Evolutionary conservation across 2,329 filamentous ascomycete species (phyloP).

Genomic region (Uncinocarpus reesii): DNA sequence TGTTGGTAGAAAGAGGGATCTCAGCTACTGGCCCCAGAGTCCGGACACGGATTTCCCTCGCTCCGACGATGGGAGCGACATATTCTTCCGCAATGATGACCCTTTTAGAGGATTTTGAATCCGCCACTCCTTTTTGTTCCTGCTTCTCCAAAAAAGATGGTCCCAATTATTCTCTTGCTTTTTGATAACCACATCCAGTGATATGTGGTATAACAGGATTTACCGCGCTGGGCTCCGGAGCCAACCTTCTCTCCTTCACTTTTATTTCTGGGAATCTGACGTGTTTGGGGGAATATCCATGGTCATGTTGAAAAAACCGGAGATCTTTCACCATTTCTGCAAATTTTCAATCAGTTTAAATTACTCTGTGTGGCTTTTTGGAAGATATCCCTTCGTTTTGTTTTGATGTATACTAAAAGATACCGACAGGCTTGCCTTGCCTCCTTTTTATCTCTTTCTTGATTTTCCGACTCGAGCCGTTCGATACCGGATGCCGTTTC

Average conservation of each 20-base stretch:
- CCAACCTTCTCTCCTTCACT: not conserved
- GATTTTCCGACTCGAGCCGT: not conserved
- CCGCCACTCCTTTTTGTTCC: not conserved
- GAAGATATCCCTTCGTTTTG: not conserved
- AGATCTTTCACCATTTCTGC: not conserved
- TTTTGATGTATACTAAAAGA: too few species aligned
- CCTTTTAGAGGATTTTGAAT: slow-evolving; percentile 39
- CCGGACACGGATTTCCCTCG: slow-evolving; percentile 29
- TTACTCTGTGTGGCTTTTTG: not conserved
- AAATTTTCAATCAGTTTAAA: not conserved
- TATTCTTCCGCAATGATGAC: slow-evolving; percentile 35
- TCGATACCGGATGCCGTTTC: too few species aligned
- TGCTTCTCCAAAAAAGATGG: not conserved
- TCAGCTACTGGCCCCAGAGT: slow-evolving; percentile 27
- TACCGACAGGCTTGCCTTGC: not conserved
- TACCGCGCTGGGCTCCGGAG: not conserved
- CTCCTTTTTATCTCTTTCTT: not conserved
- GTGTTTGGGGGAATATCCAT: not conserved
- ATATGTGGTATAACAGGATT: not conserved
- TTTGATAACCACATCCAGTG: not conserved
- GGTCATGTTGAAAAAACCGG: not conserved
- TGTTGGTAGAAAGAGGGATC: slow-evolving; percentile 21
- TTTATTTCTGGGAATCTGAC: not conserved
- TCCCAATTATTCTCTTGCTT: too few species aligned
- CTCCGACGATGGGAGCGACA: slow-evolving; percentile 31